Evolutionary conservation across 345 rosid genomes (phyloP), one percentile per base, ranked within the genome.

Genomic region (Brassica juncea): DNA sequence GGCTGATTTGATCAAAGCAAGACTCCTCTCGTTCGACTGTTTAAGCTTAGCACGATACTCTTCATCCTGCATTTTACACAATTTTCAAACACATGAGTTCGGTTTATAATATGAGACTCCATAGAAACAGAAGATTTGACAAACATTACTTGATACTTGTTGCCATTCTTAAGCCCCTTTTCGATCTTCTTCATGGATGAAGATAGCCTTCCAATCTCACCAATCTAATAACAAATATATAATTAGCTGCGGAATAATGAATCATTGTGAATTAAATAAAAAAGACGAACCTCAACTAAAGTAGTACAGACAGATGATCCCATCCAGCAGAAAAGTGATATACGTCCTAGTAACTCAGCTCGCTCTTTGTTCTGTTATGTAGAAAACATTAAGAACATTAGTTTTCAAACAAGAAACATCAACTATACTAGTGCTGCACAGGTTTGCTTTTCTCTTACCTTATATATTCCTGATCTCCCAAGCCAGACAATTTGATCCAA

Each of bases 401-500:
- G 74, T 12, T 37, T 42, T 57, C 67, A 55, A 72, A 3, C 30
- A 5, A 1, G 8, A 67, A 71, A 70, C 15, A 31, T 47, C 66
- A 62, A 42, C 5, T 6, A 69, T 4, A 72, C 27, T 60, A 28
- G 59, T 4, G 25, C 66, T 72, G 49, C 27, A 49, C 2, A 39
- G 8, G 49, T 5, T 23, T 27, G 16, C 58, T 64, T 6, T 6
- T 49, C 57, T 37, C 82, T 65, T 54, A 92, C 99, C 99, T 96
- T 91, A 77, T 96, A 93, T 74, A 96, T 91, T 73, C 98, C 99
- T 72, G 92, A 63, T 87, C 98, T 88, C 55, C 98, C 88, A 68
- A 96, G 98, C 98, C 99, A 93, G 75, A 92, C 95, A 49, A 93
- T 72, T 96, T 96, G 99, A 89, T 96, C 98, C 55, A 96, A 91